These are phyloP conservation scores for Magnolia officinalis DNA, from an alignment of 164 flowering plant species.

Conservation along the genomic window DNA sequence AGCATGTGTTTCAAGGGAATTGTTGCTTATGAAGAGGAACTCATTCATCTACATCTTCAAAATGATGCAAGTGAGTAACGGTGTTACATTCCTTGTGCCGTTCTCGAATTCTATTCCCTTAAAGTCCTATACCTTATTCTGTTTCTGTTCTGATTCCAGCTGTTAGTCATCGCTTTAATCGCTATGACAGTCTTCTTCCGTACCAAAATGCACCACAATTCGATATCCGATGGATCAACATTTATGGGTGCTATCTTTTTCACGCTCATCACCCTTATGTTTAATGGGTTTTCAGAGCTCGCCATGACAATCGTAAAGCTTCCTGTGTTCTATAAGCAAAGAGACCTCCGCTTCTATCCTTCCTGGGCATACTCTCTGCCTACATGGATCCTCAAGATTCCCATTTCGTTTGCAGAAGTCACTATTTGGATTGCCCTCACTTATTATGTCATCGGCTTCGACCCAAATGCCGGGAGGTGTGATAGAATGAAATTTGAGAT, in stretches of 20 bases:
- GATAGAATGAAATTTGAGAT: background rate
- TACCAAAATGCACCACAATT: constrained; percentile 16
- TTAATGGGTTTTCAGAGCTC: constrained; percentile 16
- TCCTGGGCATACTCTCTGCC: constrained; percentile 18
- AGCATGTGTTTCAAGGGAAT: constrained; percentile 53
- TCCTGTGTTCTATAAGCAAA: constrained; percentile 24
- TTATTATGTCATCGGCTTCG: constrained; percentile 19
- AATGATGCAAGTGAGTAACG: constrained; percentile 35
- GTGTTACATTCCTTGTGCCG: background rate
- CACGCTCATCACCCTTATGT: constrained; percentile 9
- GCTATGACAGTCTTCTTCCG: constrained; percentile 18
- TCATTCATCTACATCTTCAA: constrained; percentile 56
- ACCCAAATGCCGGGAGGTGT: constrained; percentile 22
- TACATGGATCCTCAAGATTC: constrained; percentile 18
- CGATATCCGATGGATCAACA: constrained; percentile 10
- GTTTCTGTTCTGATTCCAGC: constrained; percentile 8
- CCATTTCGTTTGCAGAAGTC: constrained; percentile 13
- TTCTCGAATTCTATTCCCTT: background rate
- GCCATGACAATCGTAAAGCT: constrained; percentile 20
- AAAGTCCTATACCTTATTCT: background rate
- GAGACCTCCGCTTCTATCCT: constrained; percentile 20
- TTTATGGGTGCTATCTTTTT: constrained; percentile 19
- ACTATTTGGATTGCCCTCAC: constrained; percentile 9
- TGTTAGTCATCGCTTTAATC: constrained; percentile 3
- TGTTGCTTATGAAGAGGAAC: constrained; percentile 67